Evolutionary conservation across 257 asterid species (phyloP).

Genomic region (Haberlea rhodopensis): DNA sequence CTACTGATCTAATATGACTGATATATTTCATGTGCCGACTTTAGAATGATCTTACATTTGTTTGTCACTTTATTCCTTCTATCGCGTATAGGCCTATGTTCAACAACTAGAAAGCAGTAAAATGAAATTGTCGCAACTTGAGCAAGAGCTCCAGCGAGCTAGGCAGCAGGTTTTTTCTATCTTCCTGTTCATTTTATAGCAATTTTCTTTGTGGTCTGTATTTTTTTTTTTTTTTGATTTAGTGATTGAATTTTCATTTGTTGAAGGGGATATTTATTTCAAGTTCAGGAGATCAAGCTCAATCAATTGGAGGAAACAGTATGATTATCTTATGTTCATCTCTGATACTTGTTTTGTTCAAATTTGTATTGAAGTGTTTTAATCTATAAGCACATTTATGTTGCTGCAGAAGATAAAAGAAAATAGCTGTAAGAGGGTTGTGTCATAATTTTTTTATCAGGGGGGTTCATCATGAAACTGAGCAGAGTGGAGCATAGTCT

Average conservation of each 20-base stretch:
- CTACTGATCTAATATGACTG: conserved; percentile 1
- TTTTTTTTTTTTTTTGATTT: conserved; percentile 20
- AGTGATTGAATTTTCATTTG: conserved; percentile 29
- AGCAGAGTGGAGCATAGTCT: too few relatives aligned
- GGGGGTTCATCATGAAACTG: too few relatives aligned
- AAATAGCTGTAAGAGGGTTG: neutral
- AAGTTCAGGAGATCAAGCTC: conserved; percentile 96
- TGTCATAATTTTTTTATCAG: neutral
- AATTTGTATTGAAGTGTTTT: conserved; percentile 13
- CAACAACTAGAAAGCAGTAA: conserved; percentile 97
- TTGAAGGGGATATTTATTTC: conserved; percentile 88
- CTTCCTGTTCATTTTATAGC: conserved; percentile 12
- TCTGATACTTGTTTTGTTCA: conserved; percentile 22
- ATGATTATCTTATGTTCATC: conserved; percentile 31
- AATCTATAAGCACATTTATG: neutral
- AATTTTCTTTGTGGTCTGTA: conserved; percentile 3
- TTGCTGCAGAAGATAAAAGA: neutral
- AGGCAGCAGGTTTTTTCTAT: conserved; percentile 76
- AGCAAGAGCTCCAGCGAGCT: conserved; percentile 99
- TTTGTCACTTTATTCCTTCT: conserved; percentile 14
- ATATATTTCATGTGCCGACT: conserved; percentile 10
- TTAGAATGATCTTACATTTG: neutral
- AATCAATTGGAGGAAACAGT: conserved; percentile 91
- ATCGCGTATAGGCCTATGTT: conserved; percentile 75
- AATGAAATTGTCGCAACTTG: conserved; percentile 98